Conservation (phyloP, 2,329 filamentous ascomycete species). For the Claviceps monticola region DNA sequence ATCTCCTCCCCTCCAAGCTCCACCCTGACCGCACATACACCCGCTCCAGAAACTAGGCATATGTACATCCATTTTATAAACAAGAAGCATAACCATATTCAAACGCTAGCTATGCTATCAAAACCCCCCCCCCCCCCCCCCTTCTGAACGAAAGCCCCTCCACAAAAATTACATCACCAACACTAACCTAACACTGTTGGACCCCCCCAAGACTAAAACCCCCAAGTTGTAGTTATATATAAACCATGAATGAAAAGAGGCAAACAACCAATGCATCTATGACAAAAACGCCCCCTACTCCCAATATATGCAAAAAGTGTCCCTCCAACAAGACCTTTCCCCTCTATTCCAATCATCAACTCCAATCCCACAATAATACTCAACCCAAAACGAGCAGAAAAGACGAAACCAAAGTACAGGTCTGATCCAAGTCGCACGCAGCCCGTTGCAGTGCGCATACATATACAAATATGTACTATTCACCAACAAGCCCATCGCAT, state of each 20-base stretch:
- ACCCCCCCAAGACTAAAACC: background rate
- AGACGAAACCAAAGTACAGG: background rate
- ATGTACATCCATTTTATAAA: background rate
- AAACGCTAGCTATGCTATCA: constrained; percentile 6
- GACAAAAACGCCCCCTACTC: background rate
- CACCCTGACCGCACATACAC: no score
- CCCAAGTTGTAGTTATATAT: background rate
- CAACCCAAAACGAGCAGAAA: background rate
- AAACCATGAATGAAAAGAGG: background rate
- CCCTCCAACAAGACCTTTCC: background rate
- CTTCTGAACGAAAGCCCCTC: background rate
- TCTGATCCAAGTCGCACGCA: background rate
- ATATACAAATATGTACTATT: no score
- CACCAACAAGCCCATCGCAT: no score
- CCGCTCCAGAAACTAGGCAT: no score
- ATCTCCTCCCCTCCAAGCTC: no score
- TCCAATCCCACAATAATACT: background rate
- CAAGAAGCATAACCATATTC: background rate
- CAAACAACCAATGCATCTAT: background rate
- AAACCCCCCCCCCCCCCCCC: constrained; percentile 1
- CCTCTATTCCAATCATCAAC: background rate
- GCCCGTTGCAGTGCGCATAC: no score
- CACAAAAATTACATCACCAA: background rate
- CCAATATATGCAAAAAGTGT: background rate
- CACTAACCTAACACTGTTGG: no score